Evolutionary conservation across 306 rosid species (phyloP).

Genomic region (Ochetophila trinervis): DNA sequence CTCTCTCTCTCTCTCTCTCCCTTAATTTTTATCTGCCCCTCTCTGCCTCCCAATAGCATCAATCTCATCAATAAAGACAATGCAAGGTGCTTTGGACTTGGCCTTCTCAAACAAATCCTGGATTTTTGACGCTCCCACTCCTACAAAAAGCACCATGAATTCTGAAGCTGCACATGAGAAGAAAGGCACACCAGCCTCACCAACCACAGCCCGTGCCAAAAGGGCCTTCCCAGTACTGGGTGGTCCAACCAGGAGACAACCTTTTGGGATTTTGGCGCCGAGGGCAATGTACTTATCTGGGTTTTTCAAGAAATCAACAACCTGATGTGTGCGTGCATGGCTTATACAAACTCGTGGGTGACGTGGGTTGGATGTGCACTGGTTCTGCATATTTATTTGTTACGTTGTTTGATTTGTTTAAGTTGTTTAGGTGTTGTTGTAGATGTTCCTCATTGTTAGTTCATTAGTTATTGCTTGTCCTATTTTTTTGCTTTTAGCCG

Average conservation of each 20-base stretch:
- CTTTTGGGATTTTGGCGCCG: constrained; percentile 96
- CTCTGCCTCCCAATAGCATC: constrained; percentile 99
- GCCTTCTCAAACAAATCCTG: constrained; percentile 98
- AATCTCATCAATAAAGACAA: constrained; percentile 96
- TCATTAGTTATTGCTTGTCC: too few species aligned
- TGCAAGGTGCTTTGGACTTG: constrained; percentile 93
- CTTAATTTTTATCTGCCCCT: too few species aligned
- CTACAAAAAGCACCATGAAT: constrained; percentile 87
- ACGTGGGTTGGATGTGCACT: too few species aligned
- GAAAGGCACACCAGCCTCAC: constrained; percentile 93
- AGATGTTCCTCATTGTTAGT: too few species aligned
- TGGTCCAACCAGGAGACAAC: constrained; percentile 94
- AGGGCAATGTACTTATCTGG: constrained; percentile 93
- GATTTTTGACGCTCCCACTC: constrained; percentile 95
- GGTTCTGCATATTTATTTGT: too few species aligned
- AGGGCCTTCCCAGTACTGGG: constrained; percentile 97
- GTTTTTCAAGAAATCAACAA: constrained; percentile 92
- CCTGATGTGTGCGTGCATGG: too few species aligned
- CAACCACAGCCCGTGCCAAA: constrained; percentile 85
- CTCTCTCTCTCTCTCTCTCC: too few species aligned
- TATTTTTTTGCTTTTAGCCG: too few species aligned
- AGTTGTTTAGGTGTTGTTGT: too few species aligned
- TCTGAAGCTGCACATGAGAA: constrained; percentile 98
- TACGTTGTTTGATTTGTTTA: too few species aligned
- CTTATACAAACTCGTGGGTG: too few species aligned